Conservation (phyloP, 2,329 filamentous ascomycete genomes). For the Periconia macrospinosa region DNA sequence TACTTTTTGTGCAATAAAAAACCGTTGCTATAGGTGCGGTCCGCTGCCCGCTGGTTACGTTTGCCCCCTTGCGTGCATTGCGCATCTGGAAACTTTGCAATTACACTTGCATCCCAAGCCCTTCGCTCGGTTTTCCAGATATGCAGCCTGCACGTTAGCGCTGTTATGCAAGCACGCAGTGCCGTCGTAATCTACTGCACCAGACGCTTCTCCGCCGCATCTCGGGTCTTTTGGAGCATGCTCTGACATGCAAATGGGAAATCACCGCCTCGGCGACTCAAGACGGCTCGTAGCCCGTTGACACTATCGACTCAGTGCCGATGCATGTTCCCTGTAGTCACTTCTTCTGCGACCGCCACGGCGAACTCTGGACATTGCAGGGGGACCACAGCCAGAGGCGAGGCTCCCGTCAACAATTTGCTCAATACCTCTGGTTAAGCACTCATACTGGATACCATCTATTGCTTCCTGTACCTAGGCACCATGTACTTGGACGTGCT, state of each 20-base stretch:
- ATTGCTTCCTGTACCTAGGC: not conserved
- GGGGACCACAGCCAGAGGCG: not conserved
- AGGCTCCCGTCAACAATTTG: not conserved
- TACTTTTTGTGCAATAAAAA: too few species aligned
- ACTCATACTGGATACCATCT: not conserved
- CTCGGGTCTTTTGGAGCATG: conserved; percentile 20
- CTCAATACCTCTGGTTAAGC: not conserved
- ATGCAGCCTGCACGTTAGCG: conserved; percentile 14
- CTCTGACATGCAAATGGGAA: conserved; percentile 10
- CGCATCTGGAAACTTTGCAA: too few species aligned
- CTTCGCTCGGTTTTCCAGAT: conserved; percentile 24
- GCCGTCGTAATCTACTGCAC: conserved; percentile 14
- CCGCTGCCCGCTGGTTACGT: too few species aligned
- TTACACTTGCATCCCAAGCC: conserved; percentile 7
- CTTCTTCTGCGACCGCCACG: conserved; percentile 2
- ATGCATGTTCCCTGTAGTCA: conserved; percentile 4
- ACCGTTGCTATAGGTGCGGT: too few species aligned
- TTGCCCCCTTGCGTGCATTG: too few species aligned
- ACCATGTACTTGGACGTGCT: not conserved
- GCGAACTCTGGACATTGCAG: conserved; percentile 2
- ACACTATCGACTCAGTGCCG: conserved; percentile 16
- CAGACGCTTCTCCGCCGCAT: conserved; percentile 10
- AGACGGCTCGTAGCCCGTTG: conserved; percentile 13
- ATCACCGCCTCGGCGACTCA: conserved; percentile 13
- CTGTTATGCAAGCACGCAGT: too few species aligned